phyloP scores from a whole-genome alignment of 2,329 filamentous ascomycete genomes.

The Coniochaeta sp. region DNA sequence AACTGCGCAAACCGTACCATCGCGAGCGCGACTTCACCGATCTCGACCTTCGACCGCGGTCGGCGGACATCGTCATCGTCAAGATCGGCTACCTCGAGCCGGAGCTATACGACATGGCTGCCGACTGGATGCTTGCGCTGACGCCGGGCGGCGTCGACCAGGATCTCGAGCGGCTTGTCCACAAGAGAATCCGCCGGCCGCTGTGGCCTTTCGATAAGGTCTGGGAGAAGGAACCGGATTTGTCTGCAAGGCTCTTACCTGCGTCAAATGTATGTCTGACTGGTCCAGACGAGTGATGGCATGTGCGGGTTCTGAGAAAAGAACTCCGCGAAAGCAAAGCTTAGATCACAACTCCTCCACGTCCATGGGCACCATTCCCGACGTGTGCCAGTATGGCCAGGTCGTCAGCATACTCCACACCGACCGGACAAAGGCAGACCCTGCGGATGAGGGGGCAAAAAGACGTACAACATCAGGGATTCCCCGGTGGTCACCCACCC shows the following conservation, averaged over 20 bases:
- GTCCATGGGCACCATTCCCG: neutral
- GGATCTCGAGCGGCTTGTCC: constrained; percentile 38
- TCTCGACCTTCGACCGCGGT: constrained; percentile 34
- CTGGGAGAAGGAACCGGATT: constrained; percentile 11
- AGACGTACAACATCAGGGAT: too few species aligned
- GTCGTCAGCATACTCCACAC: neutral
- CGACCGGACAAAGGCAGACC: neutral
- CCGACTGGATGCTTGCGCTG: constrained; percentile 45
- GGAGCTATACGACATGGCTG: constrained; percentile 44
- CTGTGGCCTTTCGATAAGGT: constrained; percentile 27
- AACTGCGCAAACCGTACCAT: constrained; percentile 46
- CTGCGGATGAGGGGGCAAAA: too few species aligned
- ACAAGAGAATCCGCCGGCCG: constrained; percentile 37
- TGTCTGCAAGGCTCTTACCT: constrained; percentile 14
- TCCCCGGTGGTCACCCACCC: too few species aligned
- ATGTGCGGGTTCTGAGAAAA: neutral
- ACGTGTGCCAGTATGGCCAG: too few species aligned
- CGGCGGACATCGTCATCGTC: constrained; percentile 42
- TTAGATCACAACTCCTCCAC: neutral
- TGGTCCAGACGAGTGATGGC: constrained; percentile 8
- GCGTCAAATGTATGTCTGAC: constrained; percentile 10
- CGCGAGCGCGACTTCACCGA: constrained; percentile 43
- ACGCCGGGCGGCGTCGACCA: constrained; percentile 49
- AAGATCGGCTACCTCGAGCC: constrained; percentile 51
- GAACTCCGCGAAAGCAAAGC: neutral